phyloP scores from a whole-genome alignment of 179 eudicot species.

The Heliamphora pulchella region DNA sequence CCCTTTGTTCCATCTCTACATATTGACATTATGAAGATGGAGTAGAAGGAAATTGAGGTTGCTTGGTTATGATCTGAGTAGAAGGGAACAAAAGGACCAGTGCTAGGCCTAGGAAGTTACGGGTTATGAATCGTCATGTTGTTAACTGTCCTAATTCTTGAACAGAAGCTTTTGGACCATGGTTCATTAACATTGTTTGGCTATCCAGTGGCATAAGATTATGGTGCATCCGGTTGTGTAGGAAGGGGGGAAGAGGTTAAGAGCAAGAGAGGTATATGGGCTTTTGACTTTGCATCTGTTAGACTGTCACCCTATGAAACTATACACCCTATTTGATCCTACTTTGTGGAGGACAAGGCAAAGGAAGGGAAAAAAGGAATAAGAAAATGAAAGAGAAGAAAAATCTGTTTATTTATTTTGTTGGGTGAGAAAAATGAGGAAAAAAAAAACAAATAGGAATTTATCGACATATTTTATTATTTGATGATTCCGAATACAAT shows the following conservation, averaged over 20 bases:
- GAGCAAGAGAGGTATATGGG: background rate
- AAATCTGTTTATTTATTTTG: background rate
- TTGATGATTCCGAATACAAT: background rate
- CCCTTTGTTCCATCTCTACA: background rate
- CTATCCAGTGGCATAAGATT: background rate
- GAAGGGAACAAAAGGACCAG: background rate
- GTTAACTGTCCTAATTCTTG: background rate
- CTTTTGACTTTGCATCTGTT: constrained; percentile 3
- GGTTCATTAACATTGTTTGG: background rate
- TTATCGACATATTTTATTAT: background rate
- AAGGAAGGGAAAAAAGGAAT: background rate
- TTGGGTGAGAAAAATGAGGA: background rate
- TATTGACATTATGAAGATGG: background rate
- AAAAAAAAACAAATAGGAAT: background rate
- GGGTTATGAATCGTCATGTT: background rate
- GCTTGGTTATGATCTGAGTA: background rate
- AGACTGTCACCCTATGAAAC: background rate
- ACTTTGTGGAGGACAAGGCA: background rate
- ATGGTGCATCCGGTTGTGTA: background rate
- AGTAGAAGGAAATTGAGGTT: background rate
- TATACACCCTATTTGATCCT: background rate
- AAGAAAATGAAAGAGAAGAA: background rate
- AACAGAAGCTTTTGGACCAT: background rate
- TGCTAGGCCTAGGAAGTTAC: background rate
- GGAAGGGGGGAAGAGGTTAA: background rate